These are phyloP conservation scores for Biscogniauxia sp. DNA, from an alignment of 2,329 filamentous ascomycete species.

Conservation along the genomic window DNA sequence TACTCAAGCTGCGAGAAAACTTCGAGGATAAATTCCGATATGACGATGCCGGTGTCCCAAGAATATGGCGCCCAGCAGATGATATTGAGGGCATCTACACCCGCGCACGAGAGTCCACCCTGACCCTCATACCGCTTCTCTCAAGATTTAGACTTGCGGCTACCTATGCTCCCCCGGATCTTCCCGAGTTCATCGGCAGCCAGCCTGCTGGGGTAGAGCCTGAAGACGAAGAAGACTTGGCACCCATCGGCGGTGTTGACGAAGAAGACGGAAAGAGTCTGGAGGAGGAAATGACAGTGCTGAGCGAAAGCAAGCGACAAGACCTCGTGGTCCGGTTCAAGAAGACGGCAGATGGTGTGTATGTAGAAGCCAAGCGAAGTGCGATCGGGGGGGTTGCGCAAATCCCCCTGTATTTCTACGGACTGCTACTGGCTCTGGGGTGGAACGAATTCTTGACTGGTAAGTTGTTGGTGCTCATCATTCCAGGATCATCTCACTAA, in stretches of 20 bases:
- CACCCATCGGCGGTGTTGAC: conserved; percentile 88
- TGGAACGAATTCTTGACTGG: conserved; percentile 98
- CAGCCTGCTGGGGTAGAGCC: conserved; percentile 71
- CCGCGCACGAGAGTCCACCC: conserved; percentile 84
- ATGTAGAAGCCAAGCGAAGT: conserved; percentile 95
- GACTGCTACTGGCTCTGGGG: conserved; percentile 81
- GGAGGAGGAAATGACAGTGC: conserved; percentile 94
- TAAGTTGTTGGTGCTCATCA: conserved; percentile 46
- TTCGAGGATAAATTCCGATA: conserved; percentile 99
- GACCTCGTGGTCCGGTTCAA: conserved; percentile 94
- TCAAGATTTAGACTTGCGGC: conserved; percentile 76
- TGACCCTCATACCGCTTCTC: conserved; percentile 85
- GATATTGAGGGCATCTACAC: conserved; percentile 97
- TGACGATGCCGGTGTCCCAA: conserved; percentile 87
- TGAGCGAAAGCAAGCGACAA: conserved; percentile 84
- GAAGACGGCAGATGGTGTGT: conserved; percentile 96
- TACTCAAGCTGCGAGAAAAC: conserved; percentile 94
- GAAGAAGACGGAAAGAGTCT: conserved; percentile 92
- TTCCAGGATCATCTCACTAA: conserved; percentile 13
- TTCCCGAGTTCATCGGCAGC: conserved; percentile 78
- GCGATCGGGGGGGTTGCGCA: conserved; percentile 94
- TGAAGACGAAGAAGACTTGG: conserved; percentile 85
- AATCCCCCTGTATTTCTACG: conserved; percentile 93
- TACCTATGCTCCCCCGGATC: conserved; percentile 74
- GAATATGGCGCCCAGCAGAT: conserved; percentile 94